A percentile compares a stretch with the other conserved stretches of the same genome.
These are phyloP conservation scores for Colletotrichum godetiae DNA, from an alignment of 2,329 filamentous ascomycete genomes.

Conservation along the genomic window DNA sequence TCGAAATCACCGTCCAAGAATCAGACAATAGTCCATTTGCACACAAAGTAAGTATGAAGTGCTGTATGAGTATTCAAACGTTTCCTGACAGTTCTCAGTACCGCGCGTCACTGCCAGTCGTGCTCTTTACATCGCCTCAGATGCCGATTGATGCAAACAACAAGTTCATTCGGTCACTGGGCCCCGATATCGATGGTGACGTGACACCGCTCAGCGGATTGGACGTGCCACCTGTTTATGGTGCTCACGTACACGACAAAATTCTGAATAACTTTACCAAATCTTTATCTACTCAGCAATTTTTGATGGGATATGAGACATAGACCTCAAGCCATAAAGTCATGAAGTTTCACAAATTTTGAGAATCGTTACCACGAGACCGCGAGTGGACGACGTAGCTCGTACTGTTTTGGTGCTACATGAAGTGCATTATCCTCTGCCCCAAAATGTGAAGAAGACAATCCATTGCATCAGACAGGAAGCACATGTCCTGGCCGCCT, in stretches of 20 bases:
- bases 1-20: neutral
- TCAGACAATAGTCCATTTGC: neutral
- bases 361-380: no score
- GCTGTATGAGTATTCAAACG: neutral
- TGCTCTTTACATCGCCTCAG: constrained; percentile 12
- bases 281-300: neutral
- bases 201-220: neutral
- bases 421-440: no score
- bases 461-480: neutral
- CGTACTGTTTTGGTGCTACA: no score
- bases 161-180: neutral
- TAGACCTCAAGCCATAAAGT: neutral
- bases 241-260: neutral
- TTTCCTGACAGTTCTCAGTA: neutral
- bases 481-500: neutral
- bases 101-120: neutral
- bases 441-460: no score
- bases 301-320: neutral
- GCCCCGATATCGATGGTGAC: neutral
- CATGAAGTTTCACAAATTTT: no score
- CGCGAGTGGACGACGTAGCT: no score
- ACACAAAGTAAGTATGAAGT: neutral
- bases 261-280: neutral
- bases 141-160: constrained; percentile 7
- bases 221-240: constrained; percentile 12